Evolutionary conservation across 1,284 basidiomycete genomes (phyloP).

Genomic region (Sanghuangporus sanghuang): DNA sequence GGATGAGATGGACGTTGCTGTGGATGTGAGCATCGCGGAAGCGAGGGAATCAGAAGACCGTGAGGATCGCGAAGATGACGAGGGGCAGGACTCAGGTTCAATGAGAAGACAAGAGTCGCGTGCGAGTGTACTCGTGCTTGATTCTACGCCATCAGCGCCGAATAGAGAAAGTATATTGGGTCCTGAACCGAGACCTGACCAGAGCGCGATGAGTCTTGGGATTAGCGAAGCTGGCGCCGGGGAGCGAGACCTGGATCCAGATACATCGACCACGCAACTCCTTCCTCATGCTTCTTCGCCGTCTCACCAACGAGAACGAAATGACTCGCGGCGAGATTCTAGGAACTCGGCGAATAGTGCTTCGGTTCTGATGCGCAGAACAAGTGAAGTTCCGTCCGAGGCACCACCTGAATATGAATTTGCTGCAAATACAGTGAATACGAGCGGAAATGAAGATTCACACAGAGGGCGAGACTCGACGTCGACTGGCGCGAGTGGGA

Average conservation of each 20-base stretch:
- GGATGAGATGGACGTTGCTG: conserved; percentile 11
- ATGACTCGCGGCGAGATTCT: not conserved
- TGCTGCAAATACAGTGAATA: not conserved
- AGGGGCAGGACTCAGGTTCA: conserved; percentile 10
- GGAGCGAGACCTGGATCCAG: not conserved
- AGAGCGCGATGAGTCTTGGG: conserved; percentile 1
- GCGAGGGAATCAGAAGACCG: conserved; percentile 15
- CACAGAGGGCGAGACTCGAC: not conserved
- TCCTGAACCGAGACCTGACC: not conserved
- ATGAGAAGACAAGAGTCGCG: not conserved
- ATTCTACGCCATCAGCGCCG: not conserved
- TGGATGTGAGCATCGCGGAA: conserved; percentile 15
- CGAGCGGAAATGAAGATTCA: not conserved
- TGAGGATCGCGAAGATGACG: not conserved
- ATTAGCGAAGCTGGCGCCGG: not conserved
- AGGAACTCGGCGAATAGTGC: not conserved
- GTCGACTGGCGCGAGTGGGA: not conserved
- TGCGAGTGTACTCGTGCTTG: not conserved
- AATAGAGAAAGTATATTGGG: not conserved
- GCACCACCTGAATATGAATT: conserved; percentile 14
- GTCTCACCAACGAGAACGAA: not conserved
- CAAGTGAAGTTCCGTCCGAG: conserved; percentile 10
- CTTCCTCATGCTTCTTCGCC: not conserved
- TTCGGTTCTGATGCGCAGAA: not conserved
- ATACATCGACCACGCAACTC: conserved; percentile 6